Evolutionary conservation across 768 basidiomycete species (phyloP).

Genomic region (Kwoniella heveanensis): DNA sequence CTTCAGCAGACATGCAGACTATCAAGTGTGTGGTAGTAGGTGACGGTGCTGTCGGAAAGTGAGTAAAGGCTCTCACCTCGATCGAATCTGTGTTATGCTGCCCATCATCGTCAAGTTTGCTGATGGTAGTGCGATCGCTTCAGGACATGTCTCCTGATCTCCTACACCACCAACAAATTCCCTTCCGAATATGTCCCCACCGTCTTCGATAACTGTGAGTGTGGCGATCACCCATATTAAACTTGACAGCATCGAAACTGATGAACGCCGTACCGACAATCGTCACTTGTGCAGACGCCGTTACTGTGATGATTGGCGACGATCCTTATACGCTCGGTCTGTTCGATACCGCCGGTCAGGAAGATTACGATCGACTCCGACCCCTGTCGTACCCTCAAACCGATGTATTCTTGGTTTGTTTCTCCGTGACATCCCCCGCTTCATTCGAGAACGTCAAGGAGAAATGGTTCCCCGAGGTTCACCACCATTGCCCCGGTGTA

Average conservation of each 20-base stretch:
- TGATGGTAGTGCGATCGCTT: neutral
- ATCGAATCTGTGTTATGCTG: neutral
- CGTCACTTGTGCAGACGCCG: constrained; percentile 61
- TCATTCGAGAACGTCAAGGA: constrained; percentile 99
- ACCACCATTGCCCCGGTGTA: constrained; percentile 98
- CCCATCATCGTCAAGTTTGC: neutral
- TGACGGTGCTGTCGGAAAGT: constrained; percentile 60
- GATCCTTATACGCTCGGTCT: constrained; percentile 97
- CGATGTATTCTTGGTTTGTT: constrained; percentile 98
- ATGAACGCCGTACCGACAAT: neutral
- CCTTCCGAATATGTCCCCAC: constrained; percentile 93
- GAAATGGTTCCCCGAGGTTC: constrained; percentile 99
- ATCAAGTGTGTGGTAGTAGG: constrained; percentile 59
- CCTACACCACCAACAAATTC: constrained; percentile 57
- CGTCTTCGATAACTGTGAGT: constrained; percentile 61
- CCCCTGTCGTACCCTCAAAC: constrained; percentile 99
- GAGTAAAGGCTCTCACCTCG: constrained; percentile 20
- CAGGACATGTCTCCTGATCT: constrained; percentile 57
- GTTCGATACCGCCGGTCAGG: constrained; percentile 99
- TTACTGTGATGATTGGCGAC: constrained; percentile 99
- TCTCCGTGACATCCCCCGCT: constrained; percentile 96
- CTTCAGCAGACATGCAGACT: constrained; percentile 47
- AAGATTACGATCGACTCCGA: constrained; percentile 99
- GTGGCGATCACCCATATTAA: no score
- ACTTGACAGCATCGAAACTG: no score